Base-by-base conservation (phyloP, 306 rosid genomes). In the Ochetophila trinervis region DNA sequence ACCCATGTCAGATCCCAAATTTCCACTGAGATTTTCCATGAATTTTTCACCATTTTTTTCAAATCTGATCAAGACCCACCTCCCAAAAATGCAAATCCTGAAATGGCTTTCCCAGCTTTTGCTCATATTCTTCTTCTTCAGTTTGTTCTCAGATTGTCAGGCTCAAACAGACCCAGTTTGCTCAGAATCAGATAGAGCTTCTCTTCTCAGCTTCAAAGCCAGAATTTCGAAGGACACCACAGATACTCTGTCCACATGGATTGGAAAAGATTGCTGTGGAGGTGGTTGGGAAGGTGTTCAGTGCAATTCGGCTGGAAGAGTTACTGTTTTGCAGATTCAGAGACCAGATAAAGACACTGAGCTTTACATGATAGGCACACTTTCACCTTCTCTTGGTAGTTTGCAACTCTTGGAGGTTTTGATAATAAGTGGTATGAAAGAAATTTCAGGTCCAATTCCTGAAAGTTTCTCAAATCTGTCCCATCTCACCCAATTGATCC, bases 271-370 rank as follows among this genome's bases (percentile, higher is more conserved):
- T 17, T 93, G 99, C 90, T 93, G 99, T 36, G 88, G 71, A 21
- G 97, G 91, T 23, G 91, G 95, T 5, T 93, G 99, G 99, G 97
- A 90, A 70, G 99, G 99, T 23, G 88, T 93, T 61, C 66, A 85
- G 60, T 93, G 99, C 74, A 82, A 85, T 35, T 76, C 85, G 14
- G 79, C 86, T 17, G 99, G 99, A 18, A 54, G 99, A 61, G 96
- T 93, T 24, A 93, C 81, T 22, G 71, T 35, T 57, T 85, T 93
- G 80, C 87, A 79, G 87, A 71, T 93, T 74, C 96, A 90, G 76
- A 85, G 88, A 53, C 88, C 95, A 8, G 85, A 48, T 10, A 66
- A 64, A 60, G 87, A 80, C 32, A 68, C 34, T 57, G 74, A n/a
- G 22, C 22, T 73, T 7, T 93, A 65, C 69, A 93, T 93, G 99